Base-by-base conservation (phyloP, 2,329 filamentous ascomycete genomes). In the Trichoderma gracile region DNA sequence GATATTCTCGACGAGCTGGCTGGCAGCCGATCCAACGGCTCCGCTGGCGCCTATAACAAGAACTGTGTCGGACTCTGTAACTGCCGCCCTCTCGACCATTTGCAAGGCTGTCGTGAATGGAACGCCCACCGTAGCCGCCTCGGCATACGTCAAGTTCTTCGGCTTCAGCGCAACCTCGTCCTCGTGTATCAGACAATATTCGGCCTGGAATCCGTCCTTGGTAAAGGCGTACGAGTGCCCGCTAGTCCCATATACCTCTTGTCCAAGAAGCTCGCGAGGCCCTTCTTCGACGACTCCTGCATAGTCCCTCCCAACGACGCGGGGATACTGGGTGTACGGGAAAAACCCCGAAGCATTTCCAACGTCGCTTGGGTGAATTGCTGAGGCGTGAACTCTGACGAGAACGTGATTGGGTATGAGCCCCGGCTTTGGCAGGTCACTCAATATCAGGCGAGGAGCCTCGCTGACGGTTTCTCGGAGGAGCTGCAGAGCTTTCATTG, bases 21-120 rank as follows among this genome's bases (percentile, higher is more conserved):
- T 54, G 10, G 52, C 54, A 21, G 53, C 50, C 19, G 61, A 64
- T 5, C 61, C 61, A 33, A 64, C 61, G 1, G 61, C 52, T 3
- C 61, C 61, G 10, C 57, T 64, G 19, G 61, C 61, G 5, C 61
- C 61, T 33, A 64, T 53, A 19, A 64, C 61, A 19, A 64, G 61
- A 2, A 64, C 61, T 0, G 61, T 64, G 19, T 64, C 61, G 9
- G 23, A 58, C 46, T 58, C 52, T 52, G 52, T 64, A 23, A 64
- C 25, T 10, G 38, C 38, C 10, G 61, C 52, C 45, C 61, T 57
- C 54, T 66, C 64, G 19, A 66, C 30, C 45, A 58, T 63, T 19
- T 63, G 52, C 43, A n/a, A 40, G n/a, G 64, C 64, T n/a, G 64
- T 66, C 14, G 64, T 66, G 19, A 66, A 66, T 5, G 64, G 64